Conservation (phyloP, 2,329 filamentous ascomycete genomes). For the Botrytis cinerea region DNA sequence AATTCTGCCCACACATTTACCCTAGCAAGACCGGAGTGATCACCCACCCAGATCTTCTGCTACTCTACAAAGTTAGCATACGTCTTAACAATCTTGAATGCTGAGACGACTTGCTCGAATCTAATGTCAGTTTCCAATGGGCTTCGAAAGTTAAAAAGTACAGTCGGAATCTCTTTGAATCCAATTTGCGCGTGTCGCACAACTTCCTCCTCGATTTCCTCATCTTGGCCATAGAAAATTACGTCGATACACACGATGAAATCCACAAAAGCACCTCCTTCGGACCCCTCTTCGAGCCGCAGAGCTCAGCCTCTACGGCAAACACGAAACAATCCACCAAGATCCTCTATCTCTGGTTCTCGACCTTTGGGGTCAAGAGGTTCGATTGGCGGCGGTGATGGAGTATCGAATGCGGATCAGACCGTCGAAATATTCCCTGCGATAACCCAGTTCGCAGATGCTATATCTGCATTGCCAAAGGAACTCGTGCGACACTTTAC, state of each 20-base stretch:
- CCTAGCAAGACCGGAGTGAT: conserved; percentile 20
- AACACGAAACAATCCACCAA: conserved; percentile 64
- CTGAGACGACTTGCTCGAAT: conserved; percentile 14
- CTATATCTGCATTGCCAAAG: conserved; percentile 87
- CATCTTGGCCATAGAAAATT: conserved; percentile 25
- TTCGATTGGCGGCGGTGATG: conserved; percentile 47
- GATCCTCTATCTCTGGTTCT: conserved; percentile 52
- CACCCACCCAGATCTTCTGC: conserved; percentile 24
- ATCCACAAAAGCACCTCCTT: conserved; percentile 38
- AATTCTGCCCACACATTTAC: conserved; percentile 23
- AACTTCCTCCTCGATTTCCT: conserved; percentile 28
- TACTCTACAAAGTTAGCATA: conserved; percentile 17
- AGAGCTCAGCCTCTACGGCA: conserved; percentile 66
- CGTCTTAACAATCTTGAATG: conserved; percentile 16
- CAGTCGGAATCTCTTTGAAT: conserved; percentile 24
- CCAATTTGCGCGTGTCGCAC: conserved; percentile 32
- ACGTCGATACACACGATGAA: conserved; percentile 39
- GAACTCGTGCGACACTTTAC: conserved; percentile 96
- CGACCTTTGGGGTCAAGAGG: conserved; percentile 48
- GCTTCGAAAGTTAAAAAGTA: conserved; percentile 27
- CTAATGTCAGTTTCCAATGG: conserved; percentile 31
- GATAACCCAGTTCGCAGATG: conserved; percentile 80
- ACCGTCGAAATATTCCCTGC: conserved; percentile 68
- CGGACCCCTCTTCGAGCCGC: conserved; percentile 50
- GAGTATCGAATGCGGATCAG: conserved; percentile 44